Conservation (phyloP, 2,329 filamentous ascomycete species). For the Fusarium sp. region DNA sequence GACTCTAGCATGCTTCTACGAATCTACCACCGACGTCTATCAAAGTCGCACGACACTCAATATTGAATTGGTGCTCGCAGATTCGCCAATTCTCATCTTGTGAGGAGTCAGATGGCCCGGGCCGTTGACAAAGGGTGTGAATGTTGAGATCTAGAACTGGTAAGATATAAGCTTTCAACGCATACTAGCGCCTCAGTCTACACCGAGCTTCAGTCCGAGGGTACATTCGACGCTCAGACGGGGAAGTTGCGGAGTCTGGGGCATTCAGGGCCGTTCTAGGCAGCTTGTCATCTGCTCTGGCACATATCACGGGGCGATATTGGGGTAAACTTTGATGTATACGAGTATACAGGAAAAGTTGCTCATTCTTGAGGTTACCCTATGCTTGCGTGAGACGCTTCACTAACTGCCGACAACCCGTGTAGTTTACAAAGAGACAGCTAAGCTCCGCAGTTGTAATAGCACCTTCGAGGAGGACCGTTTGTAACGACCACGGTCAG, state of each 20-base stretch:
- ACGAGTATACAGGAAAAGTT: background rate
- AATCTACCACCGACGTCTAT: conserved; percentile 2
- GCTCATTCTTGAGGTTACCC: conserved; percentile 23
- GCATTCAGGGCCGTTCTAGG: conserved; percentile 4
- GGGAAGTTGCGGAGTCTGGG: conserved; percentile 15
- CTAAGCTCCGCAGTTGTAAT: conserved; percentile 17
- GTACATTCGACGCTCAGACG: conserved; percentile 22
- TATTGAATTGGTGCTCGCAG: background rate
- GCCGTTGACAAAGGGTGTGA: conserved; percentile 32
- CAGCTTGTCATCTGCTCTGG: conserved; percentile 29
- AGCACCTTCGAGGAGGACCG: conserved; percentile 16
- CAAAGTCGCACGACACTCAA: conserved; percentile 10
- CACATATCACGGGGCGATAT: conserved; percentile 23
- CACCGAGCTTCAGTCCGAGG: conserved; percentile 13
- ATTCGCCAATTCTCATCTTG: background rate
- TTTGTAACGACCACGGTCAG: conserved; percentile 5
- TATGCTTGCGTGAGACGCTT: conserved; percentile 18
- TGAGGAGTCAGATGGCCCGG: conserved; percentile 37
- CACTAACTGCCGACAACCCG: background rate
- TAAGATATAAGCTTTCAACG: conserved; percentile 32
- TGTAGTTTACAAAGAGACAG: conserved; percentile 15
- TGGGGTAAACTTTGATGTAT: conserved; percentile 2
- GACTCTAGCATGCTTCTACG: background rate
- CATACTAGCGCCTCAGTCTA: conserved; percentile 15
- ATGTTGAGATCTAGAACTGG: conserved; percentile 33